A percentile compares a stretch with the other conserved stretches of the same genome.
Evolutionary conservation across 2,329 filamentous ascomycete genomes (phyloP).

Genomic region (Coniochaeta pulveracea): DNA sequence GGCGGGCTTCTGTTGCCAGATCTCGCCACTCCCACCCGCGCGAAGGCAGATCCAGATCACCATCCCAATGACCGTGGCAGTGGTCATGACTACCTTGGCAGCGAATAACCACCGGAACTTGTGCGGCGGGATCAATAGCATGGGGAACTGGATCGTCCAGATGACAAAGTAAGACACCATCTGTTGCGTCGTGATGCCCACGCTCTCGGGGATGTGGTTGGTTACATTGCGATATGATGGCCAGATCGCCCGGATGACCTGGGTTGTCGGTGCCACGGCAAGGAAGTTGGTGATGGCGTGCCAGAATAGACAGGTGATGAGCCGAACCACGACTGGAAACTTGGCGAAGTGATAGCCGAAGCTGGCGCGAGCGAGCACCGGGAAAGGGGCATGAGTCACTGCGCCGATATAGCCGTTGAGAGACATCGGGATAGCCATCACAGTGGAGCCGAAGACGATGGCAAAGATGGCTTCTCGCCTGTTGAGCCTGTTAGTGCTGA

Average conservation of each 20-base stretch:
- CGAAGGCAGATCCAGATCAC: slow-evolving; percentile 14
- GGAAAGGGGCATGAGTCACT: slow-evolving; percentile 7
- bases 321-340: slow-evolving; percentile 12
- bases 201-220: slow-evolving; percentile 30
- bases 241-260: slow-evolving; percentile 24
- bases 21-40: slow-evolving; percentile 13
- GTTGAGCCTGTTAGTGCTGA: neutral
- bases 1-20: slow-evolving; percentile 8
- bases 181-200: slow-evolving; percentile 37
- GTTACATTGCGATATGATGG: slow-evolving; percentile 32
- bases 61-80: slow-evolving; percentile 19
- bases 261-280: slow-evolving; percentile 7
- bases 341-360: slow-evolving; percentile 15
- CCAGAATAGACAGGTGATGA: slow-evolving; percentile 17
- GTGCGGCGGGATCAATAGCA: slow-evolving; percentile 37
- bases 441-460: slow-evolving; percentile 7
- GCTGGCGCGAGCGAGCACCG: slow-evolving; percentile 11
- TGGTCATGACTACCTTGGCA: slow-evolving; percentile 22
- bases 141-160: slow-evolving; percentile 35
- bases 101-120: slow-evolving; percentile 35
- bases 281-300: slow-evolving; percentile 11
- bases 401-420: slow-evolving; percentile 7
- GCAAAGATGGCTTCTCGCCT: slow-evolving; percentile 6
- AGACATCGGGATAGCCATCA: slow-evolving; percentile 8
- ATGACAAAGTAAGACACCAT: slow-evolving; percentile 39